Base-by-base conservation (phyloP, 1,284 basidiomycete genomes). In the Boletus semigastroideus region DNA sequence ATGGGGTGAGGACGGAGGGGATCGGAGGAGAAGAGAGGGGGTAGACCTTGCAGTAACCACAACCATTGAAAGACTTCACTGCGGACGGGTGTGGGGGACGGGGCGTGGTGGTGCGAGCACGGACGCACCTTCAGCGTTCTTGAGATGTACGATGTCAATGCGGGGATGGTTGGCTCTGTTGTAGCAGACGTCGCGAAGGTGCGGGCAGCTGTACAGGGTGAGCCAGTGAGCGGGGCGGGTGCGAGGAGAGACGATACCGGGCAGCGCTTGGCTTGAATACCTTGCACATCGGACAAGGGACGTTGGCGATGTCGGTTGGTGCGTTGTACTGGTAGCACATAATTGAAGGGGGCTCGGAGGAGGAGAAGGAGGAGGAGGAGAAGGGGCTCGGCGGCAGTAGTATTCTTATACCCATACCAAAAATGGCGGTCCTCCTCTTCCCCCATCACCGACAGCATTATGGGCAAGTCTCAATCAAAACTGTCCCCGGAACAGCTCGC, bases 391-490 rank as follows among this genome's bases (percentile, higher is more conserved):
- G 58, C 58, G 60, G 59, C 25, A 7, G 25, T 25, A 25, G 64
- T 61, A 59, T 61, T 68, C 63, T 70, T 67, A 67, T 69, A 70
- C 46, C 37, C 37, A 59, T 60, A 58, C 64, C 62, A 68, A 67
- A 74, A 70, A 69, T 70, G 72, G 72, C 4, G 42, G 28, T 40
- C 34, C 60, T 46, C 46, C 42, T 41, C 51, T 27, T 28, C 40
- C 27, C 28, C 39, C 31, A 5, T 44, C 51, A 39, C 59, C 55
- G 61, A 53, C 42, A 61, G n/a, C 57, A 71, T 69, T 71, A 90
- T 91, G 97, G 97, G 97, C 72, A 98, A 98, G 79, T 91, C 92
- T 39, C 94, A 98, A 73, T 93, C 90, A 65, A 99, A 99, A 75
- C 83, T 99, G 46, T 91, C 93, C 16, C 86, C 91, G 37, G 96